Conservation (phyloP, 257 asterid species). For the Nicotiana undulata region DNA sequence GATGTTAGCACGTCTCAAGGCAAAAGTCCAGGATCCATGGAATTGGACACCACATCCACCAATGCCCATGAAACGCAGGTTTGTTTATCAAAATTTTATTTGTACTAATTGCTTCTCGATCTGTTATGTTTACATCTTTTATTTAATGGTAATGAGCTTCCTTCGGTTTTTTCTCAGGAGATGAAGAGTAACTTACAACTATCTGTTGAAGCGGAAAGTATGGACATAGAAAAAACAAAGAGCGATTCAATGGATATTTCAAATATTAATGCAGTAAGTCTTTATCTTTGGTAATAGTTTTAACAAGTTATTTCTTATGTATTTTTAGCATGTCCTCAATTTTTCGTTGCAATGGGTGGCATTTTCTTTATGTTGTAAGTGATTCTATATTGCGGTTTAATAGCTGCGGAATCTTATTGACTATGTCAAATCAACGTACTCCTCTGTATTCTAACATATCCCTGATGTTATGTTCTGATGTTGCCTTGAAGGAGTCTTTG, state of each 20-base stretch:
- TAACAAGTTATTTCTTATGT: constrained; percentile 1
- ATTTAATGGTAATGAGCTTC: not conserved
- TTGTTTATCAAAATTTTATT: not conserved
- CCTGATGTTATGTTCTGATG: constrained; percentile 3
- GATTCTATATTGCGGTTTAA: not conserved
- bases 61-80: constrained; percentile 42
- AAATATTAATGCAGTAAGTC: constrained; percentile 35
- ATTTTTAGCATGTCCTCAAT: not conserved
- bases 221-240: constrained; percentile 25
- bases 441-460: not conserved
- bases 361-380: not conserved
- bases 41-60: constrained; percentile 21
- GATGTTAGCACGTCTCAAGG: constrained; percentile 34
- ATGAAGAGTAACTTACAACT: constrained; percentile 18
- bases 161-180: constrained; percentile 27
- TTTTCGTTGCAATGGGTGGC: not conserved
- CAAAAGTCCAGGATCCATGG: constrained; percentile 28
- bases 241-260: constrained; percentile 23
- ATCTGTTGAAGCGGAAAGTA: constrained; percentile 33
- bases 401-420: not conserved
- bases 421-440: not conserved
- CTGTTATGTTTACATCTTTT: not conserved
- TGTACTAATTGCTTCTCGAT: not conserved
- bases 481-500: constrained; percentile 29
- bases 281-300: not conserved